Percentiles rank a stretch among this genome's conserved stretches.
phyloP scores from a whole-genome alignment of 345 rosid species.

The Hibiscus tridactylites region DNA sequence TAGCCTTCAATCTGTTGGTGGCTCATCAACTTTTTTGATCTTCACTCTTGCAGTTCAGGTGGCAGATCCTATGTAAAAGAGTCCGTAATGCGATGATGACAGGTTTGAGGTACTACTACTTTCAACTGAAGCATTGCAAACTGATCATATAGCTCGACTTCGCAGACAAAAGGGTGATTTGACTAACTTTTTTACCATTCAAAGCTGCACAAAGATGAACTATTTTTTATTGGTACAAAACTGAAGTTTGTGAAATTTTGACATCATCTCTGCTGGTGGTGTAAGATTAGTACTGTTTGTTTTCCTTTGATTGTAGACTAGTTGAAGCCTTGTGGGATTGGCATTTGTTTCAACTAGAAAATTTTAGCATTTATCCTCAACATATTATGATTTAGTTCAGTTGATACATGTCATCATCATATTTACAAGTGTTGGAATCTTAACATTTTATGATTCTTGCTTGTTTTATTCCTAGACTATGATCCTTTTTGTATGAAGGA shows the following conservation, averaged over 20 bases:
- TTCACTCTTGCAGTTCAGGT: slow-evolving; percentile 53
- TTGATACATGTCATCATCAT: too few relatives aligned
- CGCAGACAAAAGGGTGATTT: too few relatives aligned
- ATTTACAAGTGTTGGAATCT: too few relatives aligned
- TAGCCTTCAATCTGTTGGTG: background rate
- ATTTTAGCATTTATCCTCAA: background rate
- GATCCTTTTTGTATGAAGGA: too few relatives aligned
- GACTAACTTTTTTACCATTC: background rate
- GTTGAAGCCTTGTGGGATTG: background rate
- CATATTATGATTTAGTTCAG: too few relatives aligned
- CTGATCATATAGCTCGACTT: slow-evolving; percentile 9
- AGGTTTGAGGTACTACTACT: slow-evolving; percentile 1
- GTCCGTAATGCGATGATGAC: slow-evolving; percentile 67
- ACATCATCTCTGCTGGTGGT: background rate
- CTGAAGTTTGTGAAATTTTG: slow-evolving; percentile 5
- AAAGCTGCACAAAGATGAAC: background rate
- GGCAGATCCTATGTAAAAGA: slow-evolving; percentile 85
- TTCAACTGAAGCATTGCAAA: slow-evolving; percentile 3
- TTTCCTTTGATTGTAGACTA: background rate
- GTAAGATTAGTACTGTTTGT: background rate
- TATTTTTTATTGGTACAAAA: background rate
- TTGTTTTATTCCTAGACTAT: too few relatives aligned
- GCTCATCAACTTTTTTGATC: slow-evolving; percentile 4
- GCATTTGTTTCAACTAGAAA: background rate
- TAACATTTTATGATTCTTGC: too few relatives aligned